These are phyloP conservation scores for Cornus controversa DNA, from an alignment of 148 eudicot genomes.

Conservation along the genomic window DNA sequence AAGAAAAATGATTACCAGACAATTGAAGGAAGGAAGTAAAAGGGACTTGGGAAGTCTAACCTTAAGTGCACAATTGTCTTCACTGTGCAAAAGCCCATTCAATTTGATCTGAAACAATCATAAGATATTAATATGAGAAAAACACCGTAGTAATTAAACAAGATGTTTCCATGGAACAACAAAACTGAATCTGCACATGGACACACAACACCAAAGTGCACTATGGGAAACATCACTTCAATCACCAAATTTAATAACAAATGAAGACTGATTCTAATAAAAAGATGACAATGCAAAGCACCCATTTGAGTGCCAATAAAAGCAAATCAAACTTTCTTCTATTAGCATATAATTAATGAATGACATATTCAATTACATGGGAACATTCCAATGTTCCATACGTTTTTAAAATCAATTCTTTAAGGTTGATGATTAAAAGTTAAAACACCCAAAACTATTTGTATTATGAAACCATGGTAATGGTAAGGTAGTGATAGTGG, in stretches of 20 bases:
- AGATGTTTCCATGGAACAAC: background rate
- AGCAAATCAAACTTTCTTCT: background rate
- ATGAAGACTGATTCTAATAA: background rate
- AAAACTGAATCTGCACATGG: background rate
- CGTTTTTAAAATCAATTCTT: background rate
- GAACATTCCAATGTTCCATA: background rate
- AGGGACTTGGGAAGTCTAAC: slow-evolving; percentile 29
- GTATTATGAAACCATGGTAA: slow-evolving; percentile 13
- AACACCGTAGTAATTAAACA: background rate
- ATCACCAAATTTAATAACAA: background rate
- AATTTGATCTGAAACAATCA: slow-evolving; percentile 62
- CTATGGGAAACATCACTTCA: background rate
- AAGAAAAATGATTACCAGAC: too few relatives aligned
- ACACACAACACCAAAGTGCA: background rate
- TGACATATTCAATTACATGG: background rate
- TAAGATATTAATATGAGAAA: background rate
- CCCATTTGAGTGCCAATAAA: background rate
- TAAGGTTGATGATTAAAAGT: background rate
- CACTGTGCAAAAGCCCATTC: slow-evolving; percentile 88
- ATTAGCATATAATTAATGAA: background rate
- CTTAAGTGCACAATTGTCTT: slow-evolving; percentile 92
- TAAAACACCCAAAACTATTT: background rate
- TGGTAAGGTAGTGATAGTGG: too few relatives aligned
- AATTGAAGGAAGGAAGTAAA: background rate
- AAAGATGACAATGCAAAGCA: background rate